Evolutionary conservation across 805 yeast genomes (phyloP).

Genomic region (Tetrapisispora pingtungensis): DNA sequence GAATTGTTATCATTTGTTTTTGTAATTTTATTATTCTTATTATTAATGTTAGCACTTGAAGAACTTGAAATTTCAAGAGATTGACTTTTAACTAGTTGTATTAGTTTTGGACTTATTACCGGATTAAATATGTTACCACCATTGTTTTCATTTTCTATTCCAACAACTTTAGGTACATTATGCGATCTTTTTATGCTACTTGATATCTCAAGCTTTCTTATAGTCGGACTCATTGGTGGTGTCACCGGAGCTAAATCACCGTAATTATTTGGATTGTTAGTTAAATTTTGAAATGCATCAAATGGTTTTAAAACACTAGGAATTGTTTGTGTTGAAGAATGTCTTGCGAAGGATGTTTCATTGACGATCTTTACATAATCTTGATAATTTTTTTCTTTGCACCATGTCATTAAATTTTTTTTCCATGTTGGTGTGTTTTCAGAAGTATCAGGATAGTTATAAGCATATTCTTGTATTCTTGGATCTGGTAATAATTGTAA

Average conservation of each 20-base stretch:
- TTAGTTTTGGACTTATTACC: conserved; percentile 20
- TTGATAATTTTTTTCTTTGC: conserved; percentile 25
- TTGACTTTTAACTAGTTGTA: conserved; percentile 23
- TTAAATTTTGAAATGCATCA: conserved; percentile 22
- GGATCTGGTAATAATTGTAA: conserved; percentile 25
- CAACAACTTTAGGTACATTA: background rate
- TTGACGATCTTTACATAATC: conserved; percentile 21
- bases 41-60: background rate
- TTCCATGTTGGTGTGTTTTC: conserved; percentile 26
- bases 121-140: conserved; percentile 12
- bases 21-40: background rate
- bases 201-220: background rate
- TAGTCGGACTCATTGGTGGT: conserved; percentile 25
- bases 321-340: conserved; percentile 4
- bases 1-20: background rate
- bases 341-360: conserved; percentile 5
- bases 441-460: conserved; percentile 29
- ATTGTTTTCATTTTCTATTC: background rate
- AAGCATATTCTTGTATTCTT: conserved; percentile 23
- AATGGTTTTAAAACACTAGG: conserved; percentile 23
- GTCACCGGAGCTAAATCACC: conserved; percentile 16
- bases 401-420: conserved; percentile 25
- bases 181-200: background rate
- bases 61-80: background rate
- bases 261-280: conserved; percentile 3